Base-by-base conservation (phyloP, 225 moss, liverwort and hornwort genomes). In the Asterella californica region DNA sequence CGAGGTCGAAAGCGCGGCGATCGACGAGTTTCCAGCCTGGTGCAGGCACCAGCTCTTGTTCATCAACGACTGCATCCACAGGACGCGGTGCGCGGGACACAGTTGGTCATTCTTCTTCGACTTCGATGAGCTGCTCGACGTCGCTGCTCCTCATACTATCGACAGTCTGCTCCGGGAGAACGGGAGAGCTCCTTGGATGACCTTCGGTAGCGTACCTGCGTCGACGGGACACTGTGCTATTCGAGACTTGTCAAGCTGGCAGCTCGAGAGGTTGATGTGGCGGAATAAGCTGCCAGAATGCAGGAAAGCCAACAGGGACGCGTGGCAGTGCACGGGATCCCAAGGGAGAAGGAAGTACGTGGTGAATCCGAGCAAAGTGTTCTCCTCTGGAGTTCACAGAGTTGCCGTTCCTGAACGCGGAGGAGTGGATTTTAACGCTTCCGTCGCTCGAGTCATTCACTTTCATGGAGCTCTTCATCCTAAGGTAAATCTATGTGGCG, bases 321-420 rank as follows among this genome's bases (percentile, higher is more conserved):
- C 90, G 2, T 90, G 87, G 93, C 54, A 83, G 30, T 96, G 95
- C 36, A n/a, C 82, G 4, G 92, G 86, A 22, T 49, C 82, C 21
- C 18, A 75, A 6, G 93, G 92, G 61, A 84, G 93, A 72, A 90
- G 95, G 63, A 96, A 96, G 82, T 88, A 83, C 57, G 74, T 89
- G 48, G 90, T 88, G 34, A 92, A 96, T 82, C 93, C 95, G 22
- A 84, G 90, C 36, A 83, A 84, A 82, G 89, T 90, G 19, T 67
- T 69, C 42, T 2, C 73, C 9, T 68, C 80, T 15, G 82, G 83
- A 36, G 67, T 86, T 25, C 86, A 86, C 33, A 34, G 34, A 34
- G 54, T 82, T 14, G 36, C 19, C 0, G 0, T 77, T 6, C 73
- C 83, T 1, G 77, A 67, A 27, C 48, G 19, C 1, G 83, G 73